These are phyloP conservation scores for Penicillium sp. DNA, from an alignment of 2,329 filamentous ascomycete species.

Conservation along the genomic window DNA sequence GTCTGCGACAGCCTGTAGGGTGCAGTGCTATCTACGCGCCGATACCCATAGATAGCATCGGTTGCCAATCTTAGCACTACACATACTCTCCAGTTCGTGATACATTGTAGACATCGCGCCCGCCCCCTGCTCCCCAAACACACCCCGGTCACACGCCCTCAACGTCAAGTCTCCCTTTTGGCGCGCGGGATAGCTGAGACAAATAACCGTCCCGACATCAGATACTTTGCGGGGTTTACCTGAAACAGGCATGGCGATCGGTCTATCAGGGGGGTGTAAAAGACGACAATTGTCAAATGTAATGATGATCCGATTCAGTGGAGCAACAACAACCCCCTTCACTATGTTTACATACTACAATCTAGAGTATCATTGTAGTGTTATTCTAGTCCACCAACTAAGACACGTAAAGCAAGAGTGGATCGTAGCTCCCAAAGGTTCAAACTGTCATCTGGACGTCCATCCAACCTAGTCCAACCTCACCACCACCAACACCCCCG, in stretches of 20 bases:
- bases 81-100: background rate
- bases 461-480: background rate
- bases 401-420: constrained; percentile 11
- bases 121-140: constrained; percentile 1
- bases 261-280: constrained; percentile 15
- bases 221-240: constrained; percentile 21
- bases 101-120: background rate
- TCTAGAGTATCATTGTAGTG: background rate
- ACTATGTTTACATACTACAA: background rate
- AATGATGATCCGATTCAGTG: constrained; percentile 16
- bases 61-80: constrained; percentile 4
- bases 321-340: background rate
- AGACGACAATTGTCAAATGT: background rate
- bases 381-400: background rate
- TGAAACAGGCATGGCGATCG: constrained; percentile 7
- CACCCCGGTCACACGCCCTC: constrained; percentile 1
- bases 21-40: constrained; percentile 3
- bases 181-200: constrained; percentile 9
- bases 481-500: constrained; percentile 9
- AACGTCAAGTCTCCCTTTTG: background rate
- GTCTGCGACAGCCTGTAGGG: too few species aligned
- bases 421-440: constrained; percentile 13
- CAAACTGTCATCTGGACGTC: constrained; percentile 14
- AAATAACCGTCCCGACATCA: background rate
- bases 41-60: constrained; percentile 7